phyloP scores from a whole-genome alignment of 2,329 filamentous ascomycete species.

The Cytospora mali region DNA sequence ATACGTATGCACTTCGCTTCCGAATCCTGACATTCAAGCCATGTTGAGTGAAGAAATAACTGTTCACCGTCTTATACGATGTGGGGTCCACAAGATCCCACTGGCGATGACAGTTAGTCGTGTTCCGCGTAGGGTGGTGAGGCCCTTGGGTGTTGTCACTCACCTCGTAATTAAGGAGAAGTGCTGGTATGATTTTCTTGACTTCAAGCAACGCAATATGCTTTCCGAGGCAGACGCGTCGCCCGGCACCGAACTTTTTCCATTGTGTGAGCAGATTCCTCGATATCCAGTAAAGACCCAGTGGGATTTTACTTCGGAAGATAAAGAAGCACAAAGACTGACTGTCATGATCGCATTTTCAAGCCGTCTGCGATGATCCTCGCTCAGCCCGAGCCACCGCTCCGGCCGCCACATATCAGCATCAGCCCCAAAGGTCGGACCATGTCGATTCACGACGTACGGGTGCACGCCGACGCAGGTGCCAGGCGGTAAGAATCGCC shows the following conservation, averaged over 20 bases:
- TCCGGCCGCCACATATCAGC: conserved; percentile 60
- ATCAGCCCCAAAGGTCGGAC: conserved; percentile 59
- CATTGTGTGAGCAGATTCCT: not conserved
- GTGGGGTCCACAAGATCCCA: not conserved
- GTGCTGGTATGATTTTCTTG: conserved; percentile 6
- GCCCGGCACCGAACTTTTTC: conserved; percentile 8
- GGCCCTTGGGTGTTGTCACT: not conserved
- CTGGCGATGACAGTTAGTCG: not conserved
- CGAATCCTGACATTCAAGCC: not conserved
- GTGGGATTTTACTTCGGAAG: not conserved
- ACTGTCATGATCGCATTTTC: not conserved
- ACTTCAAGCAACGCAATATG: conserved; percentile 5
- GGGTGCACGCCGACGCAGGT: conserved; percentile 44
- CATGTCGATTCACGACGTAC: conserved; percentile 61
- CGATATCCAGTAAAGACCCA: not conserved
- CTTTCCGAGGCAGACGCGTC: conserved; percentile 12
- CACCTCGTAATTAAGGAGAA: conserved; percentile 5
- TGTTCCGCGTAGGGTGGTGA: not conserved
- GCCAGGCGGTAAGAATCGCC: conserved; percentile 51
- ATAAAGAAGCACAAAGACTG: too few species aligned
- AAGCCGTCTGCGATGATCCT: not conserved
- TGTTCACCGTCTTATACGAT: not conserved
- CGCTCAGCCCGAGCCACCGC: conserved; percentile 45
- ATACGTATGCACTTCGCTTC: not conserved
- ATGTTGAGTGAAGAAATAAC: not conserved